phyloP scores from a whole-genome alignment of 2,329 filamentous ascomycete species.

The Aspergillaceae sp. region DNA sequence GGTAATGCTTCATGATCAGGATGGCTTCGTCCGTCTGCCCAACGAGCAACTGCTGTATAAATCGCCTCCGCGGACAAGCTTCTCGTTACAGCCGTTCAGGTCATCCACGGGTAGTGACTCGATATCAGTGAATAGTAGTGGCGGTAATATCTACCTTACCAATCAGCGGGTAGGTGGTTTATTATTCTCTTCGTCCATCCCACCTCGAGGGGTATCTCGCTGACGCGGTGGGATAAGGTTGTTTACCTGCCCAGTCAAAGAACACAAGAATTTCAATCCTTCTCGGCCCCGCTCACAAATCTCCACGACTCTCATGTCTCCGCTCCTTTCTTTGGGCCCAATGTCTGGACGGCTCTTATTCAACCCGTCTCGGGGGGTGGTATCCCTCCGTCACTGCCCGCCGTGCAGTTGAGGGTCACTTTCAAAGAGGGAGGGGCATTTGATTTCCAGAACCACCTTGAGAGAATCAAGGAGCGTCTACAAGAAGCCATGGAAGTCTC shows the following conservation, averaged over 20 bases:
- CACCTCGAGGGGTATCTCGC: conserved; percentile 1
- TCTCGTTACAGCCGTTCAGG: conserved; percentile 64
- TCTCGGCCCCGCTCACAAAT: conserved; percentile 80
- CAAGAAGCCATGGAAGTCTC: conserved; percentile 63
- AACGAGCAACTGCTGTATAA: conserved; percentile 74
- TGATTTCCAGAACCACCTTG: conserved; percentile 76
- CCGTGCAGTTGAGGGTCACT: conserved; percentile 71
- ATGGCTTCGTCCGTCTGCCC: conserved; percentile 73
- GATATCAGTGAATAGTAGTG: conserved; percentile 63
- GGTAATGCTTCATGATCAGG: conserved; percentile 76
- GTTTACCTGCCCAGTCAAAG: conserved; percentile 74
- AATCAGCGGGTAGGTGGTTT: conserved; percentile 62
- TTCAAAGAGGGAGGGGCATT: conserved; percentile 95
- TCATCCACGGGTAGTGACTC: conserved; percentile 55
- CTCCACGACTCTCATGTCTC: conserved; percentile 77
- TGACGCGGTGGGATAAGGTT: conserved; percentile 47
- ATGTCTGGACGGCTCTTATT: conserved; percentile 75
- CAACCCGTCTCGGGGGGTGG: conserved; percentile 76
- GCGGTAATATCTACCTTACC: conserved; percentile 70
- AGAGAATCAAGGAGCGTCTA: conserved; percentile 73
- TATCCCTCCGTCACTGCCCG: conserved; percentile 63
- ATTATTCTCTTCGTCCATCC: conserved; percentile 1
- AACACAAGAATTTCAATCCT: conserved; percentile 66
- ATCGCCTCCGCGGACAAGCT: conserved; percentile 67
- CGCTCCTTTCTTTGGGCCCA: conserved; percentile 86